phyloP scores from a whole-genome alignment of 1,139 yeast species.

The Yamadazyma membranifaciens region DNA sequence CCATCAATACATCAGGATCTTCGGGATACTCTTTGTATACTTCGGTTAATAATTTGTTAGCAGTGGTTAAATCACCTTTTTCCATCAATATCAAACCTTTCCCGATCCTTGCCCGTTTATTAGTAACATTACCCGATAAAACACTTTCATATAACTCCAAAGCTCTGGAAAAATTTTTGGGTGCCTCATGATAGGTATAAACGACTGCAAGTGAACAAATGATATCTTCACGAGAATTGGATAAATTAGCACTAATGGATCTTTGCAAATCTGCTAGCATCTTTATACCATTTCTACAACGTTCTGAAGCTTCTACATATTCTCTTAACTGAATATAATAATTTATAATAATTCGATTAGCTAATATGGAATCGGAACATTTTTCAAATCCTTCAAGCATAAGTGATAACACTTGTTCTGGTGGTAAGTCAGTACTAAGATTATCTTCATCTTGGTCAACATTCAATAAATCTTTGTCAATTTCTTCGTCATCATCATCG shows the following conservation, averaged over 20 bases:
- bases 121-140: constrained; percentile 40
- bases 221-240: constrained; percentile 56
- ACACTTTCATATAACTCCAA: constrained; percentile 67
- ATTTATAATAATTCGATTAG: constrained; percentile 62
- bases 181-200: constrained; percentile 85
- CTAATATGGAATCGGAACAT: constrained; percentile 52
- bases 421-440: constrained; percentile 23
- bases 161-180: constrained; percentile 80
- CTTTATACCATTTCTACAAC: constrained; percentile 61
- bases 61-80: constrained; percentile 54
- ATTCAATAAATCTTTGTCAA: constrained; percentile 14
- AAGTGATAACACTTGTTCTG: constrained; percentile 54
- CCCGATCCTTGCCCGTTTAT: constrained; percentile 70
- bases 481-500: constrained; percentile 14
- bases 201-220: constrained; percentile 70
- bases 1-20: constrained; percentile 62
- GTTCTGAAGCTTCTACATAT: constrained; percentile 60
- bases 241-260: constrained; percentile 46
- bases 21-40: constrained; percentile 53
- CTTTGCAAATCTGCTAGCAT: constrained; percentile 50
- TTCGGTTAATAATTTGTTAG: constrained; percentile 48
- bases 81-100: constrained; percentile 77
- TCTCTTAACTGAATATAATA: constrained; percentile 62
- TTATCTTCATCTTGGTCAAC: constrained; percentile 14
- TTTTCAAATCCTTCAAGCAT: constrained; percentile 54